Conservation (phyloP, 1,284 basidiomycete genomes). For the Heterobasidion occidentale region DNA sequence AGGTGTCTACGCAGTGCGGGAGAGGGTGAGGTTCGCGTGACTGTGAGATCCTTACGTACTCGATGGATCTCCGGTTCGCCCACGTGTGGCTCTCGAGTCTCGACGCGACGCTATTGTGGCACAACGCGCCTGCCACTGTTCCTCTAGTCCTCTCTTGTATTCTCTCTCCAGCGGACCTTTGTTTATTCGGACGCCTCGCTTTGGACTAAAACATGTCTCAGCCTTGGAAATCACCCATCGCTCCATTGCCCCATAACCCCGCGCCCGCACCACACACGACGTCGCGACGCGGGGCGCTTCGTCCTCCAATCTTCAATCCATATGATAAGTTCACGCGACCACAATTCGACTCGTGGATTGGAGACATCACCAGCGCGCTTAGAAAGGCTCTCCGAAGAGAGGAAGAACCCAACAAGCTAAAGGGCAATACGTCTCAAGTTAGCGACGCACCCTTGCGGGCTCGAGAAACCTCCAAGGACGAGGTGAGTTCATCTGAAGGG, state of each 20-base stretch:
- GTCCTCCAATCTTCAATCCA: slow-evolving; percentile 54
- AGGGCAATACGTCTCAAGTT: slow-evolving; percentile 6
- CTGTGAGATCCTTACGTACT: no score
- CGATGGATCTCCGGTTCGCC: no score
- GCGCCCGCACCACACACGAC: slow-evolving; percentile 1
- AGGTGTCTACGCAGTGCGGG: no score
- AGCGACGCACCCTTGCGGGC: slow-evolving; percentile 5
- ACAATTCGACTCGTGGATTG: slow-evolving; percentile 64
- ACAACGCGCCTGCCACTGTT: neutral
- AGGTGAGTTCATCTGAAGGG: neutral
- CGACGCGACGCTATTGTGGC: no score
- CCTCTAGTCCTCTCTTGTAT: neutral
- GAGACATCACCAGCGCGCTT: slow-evolving; percentile 47
- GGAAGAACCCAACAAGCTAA: slow-evolving; percentile 16
- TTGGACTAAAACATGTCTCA: neutral
- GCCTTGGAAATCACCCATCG: neutral
- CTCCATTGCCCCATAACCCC: neutral
- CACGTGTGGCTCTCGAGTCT: no score
- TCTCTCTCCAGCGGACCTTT: neutral
- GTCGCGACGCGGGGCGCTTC: slow-evolving; percentile 14
- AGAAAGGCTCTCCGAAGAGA: slow-evolving; percentile 44
- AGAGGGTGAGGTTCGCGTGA: no score
- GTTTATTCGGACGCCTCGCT: neutral
- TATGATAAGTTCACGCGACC: slow-evolving; percentile 61
- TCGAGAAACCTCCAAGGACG: neutral